A percentile compares a stretch with the other conserved stretches of the same genome.
phyloP scores from a whole-genome alignment of 176 grass and related monocot species.

The Puya raimondii region DNA sequence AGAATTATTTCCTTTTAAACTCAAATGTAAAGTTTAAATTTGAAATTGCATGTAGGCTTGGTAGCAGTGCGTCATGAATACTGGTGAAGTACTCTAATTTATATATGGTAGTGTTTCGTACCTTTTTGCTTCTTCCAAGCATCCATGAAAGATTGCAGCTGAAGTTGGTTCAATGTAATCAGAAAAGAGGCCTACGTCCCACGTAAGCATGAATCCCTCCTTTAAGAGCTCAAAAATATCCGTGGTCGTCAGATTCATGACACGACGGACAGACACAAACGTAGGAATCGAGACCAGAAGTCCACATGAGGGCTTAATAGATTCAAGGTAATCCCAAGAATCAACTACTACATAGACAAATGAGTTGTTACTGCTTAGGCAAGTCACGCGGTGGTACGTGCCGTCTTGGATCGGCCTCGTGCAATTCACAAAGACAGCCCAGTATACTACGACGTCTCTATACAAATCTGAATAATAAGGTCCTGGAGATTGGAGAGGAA shows the following conservation, averaged over 20 bases:
- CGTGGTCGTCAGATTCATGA: not conserved
- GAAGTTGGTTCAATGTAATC: not conserved
- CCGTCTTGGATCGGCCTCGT: not conserved
- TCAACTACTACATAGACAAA: constrained; percentile 13
- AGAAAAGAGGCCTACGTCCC: not conserved
- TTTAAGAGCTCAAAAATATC: not conserved
- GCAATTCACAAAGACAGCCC: constrained; percentile 1
- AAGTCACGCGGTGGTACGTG: not conserved
- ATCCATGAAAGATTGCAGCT: not conserved
- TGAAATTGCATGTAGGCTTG: no score
- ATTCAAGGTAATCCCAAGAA: rapidly evolving
- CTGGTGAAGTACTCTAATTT: no score
- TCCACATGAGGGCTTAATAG: constrained; percentile 21
- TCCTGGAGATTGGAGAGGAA: not conserved
- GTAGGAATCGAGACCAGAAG: constrained; percentile 17
- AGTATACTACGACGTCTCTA: rapidly evolving
- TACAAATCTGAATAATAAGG: not conserved
- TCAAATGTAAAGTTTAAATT: no score
- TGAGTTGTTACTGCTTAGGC: constrained; percentile 5
- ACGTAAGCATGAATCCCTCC: not conserved
- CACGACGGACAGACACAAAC: no score
- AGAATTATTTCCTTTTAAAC: no score
- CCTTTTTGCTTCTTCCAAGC: not conserved
- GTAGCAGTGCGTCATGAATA: no score
- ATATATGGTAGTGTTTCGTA: no score